These are phyloP conservation scores for Raffaelea deltoideospora DNA, from an alignment of 2,329 filamentous ascomycete species.

Conservation along the genomic window DNA sequence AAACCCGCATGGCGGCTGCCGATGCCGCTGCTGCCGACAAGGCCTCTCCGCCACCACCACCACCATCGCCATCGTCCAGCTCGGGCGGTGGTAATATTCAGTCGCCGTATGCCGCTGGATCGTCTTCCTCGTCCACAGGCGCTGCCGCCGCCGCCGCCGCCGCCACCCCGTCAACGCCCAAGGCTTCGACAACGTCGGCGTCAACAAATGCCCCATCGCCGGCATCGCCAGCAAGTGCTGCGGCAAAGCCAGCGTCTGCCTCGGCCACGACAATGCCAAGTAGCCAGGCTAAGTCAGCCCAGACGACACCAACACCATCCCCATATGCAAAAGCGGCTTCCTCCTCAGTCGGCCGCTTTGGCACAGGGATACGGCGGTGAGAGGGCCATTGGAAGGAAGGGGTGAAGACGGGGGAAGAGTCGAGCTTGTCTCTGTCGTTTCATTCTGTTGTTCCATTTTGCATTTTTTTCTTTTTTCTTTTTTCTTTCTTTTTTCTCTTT, in stretches of 20 bases:
- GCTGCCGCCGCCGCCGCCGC: too few species aligned
- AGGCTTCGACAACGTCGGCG: too few species aligned
- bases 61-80: too few species aligned
- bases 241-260: background rate
- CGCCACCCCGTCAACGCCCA: too few species aligned
- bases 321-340: too few species aligned
- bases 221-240: background rate
- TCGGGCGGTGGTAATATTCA: too few species aligned
- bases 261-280: background rate
- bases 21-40: constrained; percentile 6
- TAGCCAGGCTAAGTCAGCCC: too few species aligned
- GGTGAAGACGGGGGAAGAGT: background rate
- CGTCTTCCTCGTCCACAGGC: too few species aligned
- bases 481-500: background rate
- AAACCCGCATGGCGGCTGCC: constrained; percentile 36
- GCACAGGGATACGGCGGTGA: too few species aligned
- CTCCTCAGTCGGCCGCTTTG: too few species aligned
- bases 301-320: background rate
- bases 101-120: too few species aligned
- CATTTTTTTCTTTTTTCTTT: background rate
- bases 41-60: background rate
- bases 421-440: background rate
- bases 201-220: background rate
- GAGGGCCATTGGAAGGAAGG: background rate
- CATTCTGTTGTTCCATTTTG: background rate